Percentiles rank a stretch among this genome's conserved stretches.
Evolutionary conservation across 1,139 yeast genomes (phyloP).

Genomic region (Debaryomyces singareniensis): DNA sequence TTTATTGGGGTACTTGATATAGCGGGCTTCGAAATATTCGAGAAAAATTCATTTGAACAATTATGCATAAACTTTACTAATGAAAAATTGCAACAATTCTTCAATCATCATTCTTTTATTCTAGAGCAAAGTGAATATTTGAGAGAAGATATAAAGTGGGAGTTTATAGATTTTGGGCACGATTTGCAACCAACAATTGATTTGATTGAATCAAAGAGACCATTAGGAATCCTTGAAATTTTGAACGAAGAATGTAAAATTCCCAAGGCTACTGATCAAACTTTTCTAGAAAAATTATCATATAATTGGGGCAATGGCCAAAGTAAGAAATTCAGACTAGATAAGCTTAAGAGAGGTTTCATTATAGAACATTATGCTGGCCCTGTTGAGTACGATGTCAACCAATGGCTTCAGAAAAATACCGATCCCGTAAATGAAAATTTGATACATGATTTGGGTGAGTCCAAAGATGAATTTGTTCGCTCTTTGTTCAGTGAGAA

Average conservation of each 20-base stretch:
- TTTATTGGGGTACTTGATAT: constrained; percentile 94
- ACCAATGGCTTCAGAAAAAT: constrained; percentile 92
- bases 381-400: constrained; percentile 84
- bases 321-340: constrained; percentile 58
- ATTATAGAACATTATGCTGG: constrained; percentile 92
- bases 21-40: constrained; percentile 96
- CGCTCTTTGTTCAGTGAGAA: constrained; percentile 19
- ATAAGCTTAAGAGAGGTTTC: constrained; percentile 66
- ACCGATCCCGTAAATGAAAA: constrained; percentile 88
- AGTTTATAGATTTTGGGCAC: constrained; percentile 93
- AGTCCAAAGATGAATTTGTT: constrained; percentile 51
- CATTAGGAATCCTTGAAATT: constrained; percentile 83
- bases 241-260: constrained; percentile 94
- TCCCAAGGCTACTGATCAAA: constrained; percentile 80
- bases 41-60: constrained; percentile 89
- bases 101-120: constrained; percentile 96
- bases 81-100: constrained; percentile 92
- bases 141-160: constrained; percentile 93
- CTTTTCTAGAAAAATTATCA: constrained; percentile 77
- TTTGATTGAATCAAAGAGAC: constrained; percentile 69
- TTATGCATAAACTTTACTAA: constrained; percentile 94
- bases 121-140: constrained; percentile 94
- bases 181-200: constrained; percentile 94
- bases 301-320: constrained; percentile 55
- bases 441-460: constrained; percentile 49